Percentiles rank a stretch among this genome's conserved stretches.
phyloP scores from a whole-genome alignment of 2,329 filamentous ascomycete species.

The Emericellopsis atlantica region DNA sequence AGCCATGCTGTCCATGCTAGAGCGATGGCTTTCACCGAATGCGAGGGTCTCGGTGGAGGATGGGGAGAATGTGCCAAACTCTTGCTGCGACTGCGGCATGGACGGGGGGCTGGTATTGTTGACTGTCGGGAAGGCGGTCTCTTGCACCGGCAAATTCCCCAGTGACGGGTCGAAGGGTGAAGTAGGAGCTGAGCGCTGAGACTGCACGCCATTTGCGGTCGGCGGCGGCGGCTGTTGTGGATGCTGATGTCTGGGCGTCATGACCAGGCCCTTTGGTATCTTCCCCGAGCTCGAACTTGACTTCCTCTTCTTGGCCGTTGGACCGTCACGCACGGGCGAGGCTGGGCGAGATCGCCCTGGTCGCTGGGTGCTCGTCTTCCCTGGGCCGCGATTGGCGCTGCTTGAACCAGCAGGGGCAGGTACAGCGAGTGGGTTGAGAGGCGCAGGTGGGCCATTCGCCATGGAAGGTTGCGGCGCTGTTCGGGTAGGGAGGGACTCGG shows the following conservation, averaged over 20 bases:
- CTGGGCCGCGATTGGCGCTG: constrained; percentile 7
- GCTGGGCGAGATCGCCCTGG: constrained; percentile 51
- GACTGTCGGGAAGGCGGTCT: no score
- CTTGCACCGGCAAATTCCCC: no score
- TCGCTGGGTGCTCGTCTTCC: background rate
- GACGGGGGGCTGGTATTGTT: no score
- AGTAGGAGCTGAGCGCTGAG: background rate
- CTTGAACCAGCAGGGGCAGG: no score
- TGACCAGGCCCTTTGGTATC: constrained; percentile 60
- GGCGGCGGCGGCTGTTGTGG: background rate
- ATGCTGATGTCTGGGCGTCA: constrained; percentile 42
- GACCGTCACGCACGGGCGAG: constrained; percentile 56
- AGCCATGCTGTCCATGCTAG: constrained; percentile 52
- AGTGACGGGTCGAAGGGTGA: background rate
- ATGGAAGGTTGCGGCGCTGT: background rate
- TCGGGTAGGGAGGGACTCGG: background rate
- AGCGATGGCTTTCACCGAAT: constrained; percentile 41
- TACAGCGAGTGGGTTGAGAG: no score
- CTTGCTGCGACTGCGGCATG: no score
- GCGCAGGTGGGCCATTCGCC: background rate
- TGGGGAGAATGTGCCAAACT: no score
- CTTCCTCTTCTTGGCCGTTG: constrained; percentile 70
- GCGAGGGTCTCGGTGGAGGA: constrained; percentile 22
- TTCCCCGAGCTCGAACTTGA: constrained; percentile 52
- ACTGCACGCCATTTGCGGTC: no score